Percentiles rank a stretch among this genome's conserved stretches.
Evolutionary conservation across 2,329 filamentous ascomycete species (phyloP).

Genomic region (Aureobasidium uvarum): DNA sequence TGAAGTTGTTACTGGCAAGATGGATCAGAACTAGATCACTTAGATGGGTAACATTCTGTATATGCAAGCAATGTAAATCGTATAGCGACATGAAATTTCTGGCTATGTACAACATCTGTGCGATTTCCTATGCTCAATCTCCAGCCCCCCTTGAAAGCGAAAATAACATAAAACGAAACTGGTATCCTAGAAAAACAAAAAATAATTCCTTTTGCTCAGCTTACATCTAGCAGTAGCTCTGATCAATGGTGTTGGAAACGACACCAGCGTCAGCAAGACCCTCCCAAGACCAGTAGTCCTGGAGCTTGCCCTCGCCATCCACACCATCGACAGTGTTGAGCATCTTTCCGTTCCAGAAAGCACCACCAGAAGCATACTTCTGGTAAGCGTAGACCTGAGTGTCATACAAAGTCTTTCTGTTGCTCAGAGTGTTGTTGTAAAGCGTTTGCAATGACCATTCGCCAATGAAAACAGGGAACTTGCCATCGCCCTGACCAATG

Average conservation of each 20-base stretch:
- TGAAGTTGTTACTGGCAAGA: constrained; percentile 13
- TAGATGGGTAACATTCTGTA: background rate
- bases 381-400: constrained; percentile 39
- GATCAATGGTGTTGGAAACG: constrained; percentile 21
- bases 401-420: constrained; percentile 36
- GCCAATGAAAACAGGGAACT: constrained; percentile 36
- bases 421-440: constrained; percentile 15
- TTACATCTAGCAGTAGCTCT: constrained; percentile 24
- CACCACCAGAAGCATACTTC: constrained; percentile 37
- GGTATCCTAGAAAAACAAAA: background rate
- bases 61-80: background rate
- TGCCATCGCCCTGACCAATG: constrained; percentile 30
- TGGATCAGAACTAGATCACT: background rate
- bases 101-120: background rate
- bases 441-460: constrained; percentile 37
- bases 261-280: constrained; percentile 26
- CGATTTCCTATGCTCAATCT: background rate
- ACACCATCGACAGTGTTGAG: constrained; percentile 15
- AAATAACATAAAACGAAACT: background rate
- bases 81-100: background rate
- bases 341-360: constrained; percentile 33
- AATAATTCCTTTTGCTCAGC: background rate
- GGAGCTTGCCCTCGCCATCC: constrained; percentile 29
- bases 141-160: background rate
- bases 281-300: constrained; percentile 30